Conservation (phyloP, 2,329 filamentous ascomycete species). For the Cladobotryum mycophilum region DNA sequence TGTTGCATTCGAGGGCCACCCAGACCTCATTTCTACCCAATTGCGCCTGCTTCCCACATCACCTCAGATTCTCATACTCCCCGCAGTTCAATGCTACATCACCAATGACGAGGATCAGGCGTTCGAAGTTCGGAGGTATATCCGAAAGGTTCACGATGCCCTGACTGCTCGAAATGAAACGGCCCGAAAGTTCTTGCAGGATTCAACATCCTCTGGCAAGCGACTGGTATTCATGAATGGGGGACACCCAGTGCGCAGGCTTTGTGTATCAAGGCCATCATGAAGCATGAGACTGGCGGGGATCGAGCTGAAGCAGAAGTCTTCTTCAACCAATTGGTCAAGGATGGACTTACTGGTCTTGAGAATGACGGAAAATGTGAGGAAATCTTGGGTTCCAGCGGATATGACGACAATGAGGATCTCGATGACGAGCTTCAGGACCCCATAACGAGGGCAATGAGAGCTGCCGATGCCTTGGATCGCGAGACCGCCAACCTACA, state of each 20-base stretch:
- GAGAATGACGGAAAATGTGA: conserved; percentile 18
- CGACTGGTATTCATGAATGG: conserved; percentile 56
- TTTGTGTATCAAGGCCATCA: conserved; percentile 49
- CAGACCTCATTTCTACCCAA: conserved; percentile 51
- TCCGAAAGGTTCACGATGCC: conserved; percentile 47
- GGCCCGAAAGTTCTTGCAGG: conserved; percentile 46
- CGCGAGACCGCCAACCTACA: conserved; percentile 50
- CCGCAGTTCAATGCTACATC: conserved; percentile 44
- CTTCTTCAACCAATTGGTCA: conserved; percentile 46
- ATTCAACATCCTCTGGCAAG: conserved; percentile 40
- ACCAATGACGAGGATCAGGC: conserved; percentile 22
- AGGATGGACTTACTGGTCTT: conserved; percentile 40
- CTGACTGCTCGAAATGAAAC: conserved; percentile 39
- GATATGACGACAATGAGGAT: conserved; percentile 14
- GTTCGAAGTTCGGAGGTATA: conserved; percentile 30
- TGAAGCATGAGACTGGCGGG: conserved; percentile 44
- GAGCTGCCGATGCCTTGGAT: conserved; percentile 53
- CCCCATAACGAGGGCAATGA: conserved; percentile 49
- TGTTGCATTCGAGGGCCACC: conserved; percentile 54
- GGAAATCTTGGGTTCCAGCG: conserved; percentile 14
- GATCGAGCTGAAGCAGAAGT: conserved; percentile 43
- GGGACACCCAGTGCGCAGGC: conserved; percentile 49
- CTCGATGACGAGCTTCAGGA: conserved; percentile 32
- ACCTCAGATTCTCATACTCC: conserved; percentile 51
- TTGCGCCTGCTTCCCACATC: conserved; percentile 54